Base-by-base conservation (phyloP, 2,329 filamentous ascomycete species). In the Colletotrichum chlorophyti region DNA sequence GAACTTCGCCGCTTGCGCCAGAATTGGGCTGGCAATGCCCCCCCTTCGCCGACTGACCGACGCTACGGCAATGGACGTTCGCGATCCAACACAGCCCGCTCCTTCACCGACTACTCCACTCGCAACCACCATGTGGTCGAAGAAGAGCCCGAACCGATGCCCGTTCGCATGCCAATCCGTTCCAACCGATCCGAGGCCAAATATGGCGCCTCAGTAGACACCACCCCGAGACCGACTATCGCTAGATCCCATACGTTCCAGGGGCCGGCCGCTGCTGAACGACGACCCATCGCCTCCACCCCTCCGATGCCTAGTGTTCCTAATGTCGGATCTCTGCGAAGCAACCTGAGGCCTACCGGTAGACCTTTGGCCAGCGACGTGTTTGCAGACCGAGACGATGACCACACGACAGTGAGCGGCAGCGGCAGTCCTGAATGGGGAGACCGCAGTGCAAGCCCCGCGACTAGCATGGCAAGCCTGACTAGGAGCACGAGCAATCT, bases 1-100 rank as follows among this genome's bases (percentile, higher is more conserved):
- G 90, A 96, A 64, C 83, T 98, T 52, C 79, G 83, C 4, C 80
- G 82, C 26, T 77, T 79, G 23, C 78, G 80, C 46, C 75, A 79
- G 57, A 72, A 74, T 58, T 83, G 81, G 79, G 67, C 68, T 7
- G 74, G 66, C 19, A 58, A 58, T 15, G 21, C 61, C 61, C 27
- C 51, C 42, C 17, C 63, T 53, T 27, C 66, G 65, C 26, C 68
- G 55, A 10, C 58, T 52, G 34, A 65, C 41, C 29, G 54, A 17
- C 53, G 54, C 64, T 63, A 47, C 41, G 29, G 31, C n/a, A 60
- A 58, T 1, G 70, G 61, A 23, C 76, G 78, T 40, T 74, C 71
- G 66, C 75, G 80, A 40, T 80, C 80, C 58, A 82, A 80, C 72
- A 82, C 79, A 2, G 73, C 77, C 3, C 77, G 74, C 15, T 83